A percentile compares a stretch with the other conserved stretches of the same genome.
These are phyloP conservation scores for Holtermannia corniformis DNA, from an alignment of 768 basidiomycete genomes.

Conservation along the genomic window DNA sequence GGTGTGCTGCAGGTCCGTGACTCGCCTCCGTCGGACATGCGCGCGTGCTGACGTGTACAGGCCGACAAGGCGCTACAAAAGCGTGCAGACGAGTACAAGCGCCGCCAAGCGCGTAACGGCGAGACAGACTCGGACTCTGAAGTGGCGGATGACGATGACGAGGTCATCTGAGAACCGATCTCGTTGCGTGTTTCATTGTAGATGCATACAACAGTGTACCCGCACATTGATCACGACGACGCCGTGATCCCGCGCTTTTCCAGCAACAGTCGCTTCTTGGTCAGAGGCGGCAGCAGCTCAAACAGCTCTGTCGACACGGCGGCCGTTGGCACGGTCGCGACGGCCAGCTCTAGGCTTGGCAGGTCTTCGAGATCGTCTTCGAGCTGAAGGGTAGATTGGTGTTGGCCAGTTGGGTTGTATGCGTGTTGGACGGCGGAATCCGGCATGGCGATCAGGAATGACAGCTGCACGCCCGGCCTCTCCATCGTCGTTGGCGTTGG, in stretches of 20 bases:
- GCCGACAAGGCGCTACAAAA: conserved; percentile 14
- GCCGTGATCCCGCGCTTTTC: not conserved
- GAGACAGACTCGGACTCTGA: conserved; percentile 9
- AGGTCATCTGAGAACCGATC: conserved; percentile 9
- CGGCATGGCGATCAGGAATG: not conserved
- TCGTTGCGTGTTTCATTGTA: no score
- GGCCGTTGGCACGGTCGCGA: not conserved
- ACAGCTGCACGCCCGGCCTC: not conserved
- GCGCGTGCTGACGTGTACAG: not conserved
- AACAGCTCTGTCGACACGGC: not conserved
- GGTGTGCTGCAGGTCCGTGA: conserved; percentile 33
- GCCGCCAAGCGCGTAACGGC: conserved; percentile 2
- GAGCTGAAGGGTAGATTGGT: no score
- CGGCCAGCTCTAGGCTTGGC: not conserved
- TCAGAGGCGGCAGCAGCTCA: not conserved
- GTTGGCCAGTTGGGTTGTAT: not conserved
- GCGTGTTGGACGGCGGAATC: not conserved
- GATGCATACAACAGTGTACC: no score
- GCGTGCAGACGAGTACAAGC: conserved; percentile 12
- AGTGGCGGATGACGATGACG: conserved; percentile 12
- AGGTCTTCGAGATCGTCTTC: not conserved
- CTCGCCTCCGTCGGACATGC: no score
- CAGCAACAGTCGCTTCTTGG: not conserved
- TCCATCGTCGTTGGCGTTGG: no score
- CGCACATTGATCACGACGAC: not conserved